phyloP scores from a whole-genome alignment of 129 eudicot genomes.

The Helianthus annuus region DNA sequence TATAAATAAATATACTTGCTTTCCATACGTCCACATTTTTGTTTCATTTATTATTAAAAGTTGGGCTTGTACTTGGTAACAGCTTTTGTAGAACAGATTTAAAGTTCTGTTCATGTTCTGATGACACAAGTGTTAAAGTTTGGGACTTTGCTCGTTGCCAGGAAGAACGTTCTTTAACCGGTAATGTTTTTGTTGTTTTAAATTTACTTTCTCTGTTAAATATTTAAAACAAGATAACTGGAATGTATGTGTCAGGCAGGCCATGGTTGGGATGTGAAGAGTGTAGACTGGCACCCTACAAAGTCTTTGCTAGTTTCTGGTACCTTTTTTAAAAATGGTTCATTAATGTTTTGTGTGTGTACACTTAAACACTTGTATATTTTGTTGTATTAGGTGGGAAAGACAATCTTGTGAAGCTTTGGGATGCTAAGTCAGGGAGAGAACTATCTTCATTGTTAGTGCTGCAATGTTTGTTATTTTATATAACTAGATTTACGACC shows the following conservation, averaged over 20 bases:
- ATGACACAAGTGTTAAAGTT: slow-evolving; percentile 92
- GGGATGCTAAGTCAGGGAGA: slow-evolving; percentile 96
- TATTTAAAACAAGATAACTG: slow-evolving; percentile 40
- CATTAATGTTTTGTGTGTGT: neutral
- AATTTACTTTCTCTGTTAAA: slow-evolving; percentile 10
- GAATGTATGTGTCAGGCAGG: slow-evolving; percentile 88
- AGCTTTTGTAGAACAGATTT: slow-evolving; percentile 98
- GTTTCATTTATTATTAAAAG: neutral
- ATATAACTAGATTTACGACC: too few species aligned
- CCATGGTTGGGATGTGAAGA: slow-evolving; percentile 99
- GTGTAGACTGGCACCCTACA: slow-evolving; percentile 99
- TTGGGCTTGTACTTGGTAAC: slow-evolving; percentile 28
- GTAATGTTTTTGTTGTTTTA: slow-evolving; percentile 58
- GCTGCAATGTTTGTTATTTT: neutral
- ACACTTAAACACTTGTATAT: neutral
- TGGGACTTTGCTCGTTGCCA: slow-evolving; percentile 99
- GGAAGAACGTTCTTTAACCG: slow-evolving; percentile 92
- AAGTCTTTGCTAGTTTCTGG: slow-evolving; percentile 94
- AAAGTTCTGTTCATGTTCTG: slow-evolving; percentile 98
- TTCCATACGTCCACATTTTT: neutral
- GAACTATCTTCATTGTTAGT: slow-evolving; percentile 93
- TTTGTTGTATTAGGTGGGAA: slow-evolving; percentile 64
- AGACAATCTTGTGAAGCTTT: slow-evolving; percentile 96
- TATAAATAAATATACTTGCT: slow-evolving; percentile 28
- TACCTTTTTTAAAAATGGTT: slow-evolving; percentile 25